Evolutionary conservation across 2,329 filamentous ascomycete species (phyloP).

Genomic region (Penicillium sp.): DNA sequence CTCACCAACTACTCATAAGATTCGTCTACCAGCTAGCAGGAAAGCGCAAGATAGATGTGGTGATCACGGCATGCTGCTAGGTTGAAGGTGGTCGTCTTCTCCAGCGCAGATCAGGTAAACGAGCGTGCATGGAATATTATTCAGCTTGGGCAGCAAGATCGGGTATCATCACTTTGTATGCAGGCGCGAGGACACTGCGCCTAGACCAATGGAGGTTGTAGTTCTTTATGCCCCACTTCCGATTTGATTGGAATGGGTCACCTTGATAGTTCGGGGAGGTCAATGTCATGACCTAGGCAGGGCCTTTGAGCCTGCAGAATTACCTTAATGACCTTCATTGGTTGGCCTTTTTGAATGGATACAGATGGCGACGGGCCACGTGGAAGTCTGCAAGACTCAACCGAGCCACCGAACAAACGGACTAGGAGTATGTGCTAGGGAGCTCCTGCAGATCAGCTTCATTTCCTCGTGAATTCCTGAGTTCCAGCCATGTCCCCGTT

Average conservation of each 20-base stretch:
- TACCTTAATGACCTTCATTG: background rate
- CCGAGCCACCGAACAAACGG: background rate
- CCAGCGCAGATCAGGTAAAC: slow-evolving; percentile 38
- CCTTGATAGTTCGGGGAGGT: background rate
- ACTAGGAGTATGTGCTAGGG: background rate
- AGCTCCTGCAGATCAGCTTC: too few species aligned
- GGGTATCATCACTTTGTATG: slow-evolving; percentile 26
- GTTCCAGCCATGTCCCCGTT: too few species aligned
- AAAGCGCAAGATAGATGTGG: background rate
- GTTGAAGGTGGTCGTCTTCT: slow-evolving; percentile 36
- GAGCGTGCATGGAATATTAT: slow-evolving; percentile 35
- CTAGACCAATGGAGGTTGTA: slow-evolving; percentile 28
- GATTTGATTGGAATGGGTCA: background rate
- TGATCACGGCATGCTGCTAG: slow-evolving; percentile 12
- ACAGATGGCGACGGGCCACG: background rate
- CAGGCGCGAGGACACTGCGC: slow-evolving; percentile 30
- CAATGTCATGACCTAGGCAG: background rate
- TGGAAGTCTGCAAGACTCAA: background rate
- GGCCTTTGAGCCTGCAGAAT: background rate
- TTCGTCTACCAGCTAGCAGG: background rate
- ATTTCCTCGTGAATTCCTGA: too few species aligned
- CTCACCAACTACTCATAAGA: background rate
- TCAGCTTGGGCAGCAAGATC: slow-evolving; percentile 24
- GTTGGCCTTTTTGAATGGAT: background rate
- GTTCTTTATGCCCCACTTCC: slow-evolving; percentile 33